Base-by-base conservation (phyloP, 495 filamentous ascomycete species). In the Penicillium flavigenum region DNA sequence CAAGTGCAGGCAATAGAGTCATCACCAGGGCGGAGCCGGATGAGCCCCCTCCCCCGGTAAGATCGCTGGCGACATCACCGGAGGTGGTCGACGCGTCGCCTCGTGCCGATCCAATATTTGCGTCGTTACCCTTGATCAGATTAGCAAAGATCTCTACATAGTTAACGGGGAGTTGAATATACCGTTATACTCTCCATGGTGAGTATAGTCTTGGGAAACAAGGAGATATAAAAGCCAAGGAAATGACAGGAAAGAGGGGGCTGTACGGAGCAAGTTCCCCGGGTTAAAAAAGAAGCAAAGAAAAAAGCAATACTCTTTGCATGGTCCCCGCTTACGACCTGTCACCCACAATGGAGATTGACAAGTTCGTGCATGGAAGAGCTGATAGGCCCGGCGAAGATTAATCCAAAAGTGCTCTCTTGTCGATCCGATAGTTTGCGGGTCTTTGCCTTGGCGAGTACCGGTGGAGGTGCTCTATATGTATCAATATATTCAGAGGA, bases 1-100 rank as follows among this genome's bases (percentile, higher is more conserved):
- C 57, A 16, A 84, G 69, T 22, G 89, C 86, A 22, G 91, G 89
- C 6, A 81, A 79, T 16, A 96, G 72, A 9, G 91, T 94, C 50
- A 86, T 83, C 47, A 92, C 54, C 63, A 94, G 73, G 20, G 82
- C 79, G 46, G 82, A 81, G 26, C 68, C 63, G 5, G 76, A 79
- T 0, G 76, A 76, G 16, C 73, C 70, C 24, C 64, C 64, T 5
- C 46, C 60, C 7, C 66, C 68, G 12, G 64, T 72, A 22, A 77
- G 57, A 14, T 62, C 59, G 14, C 64, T 60, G n/a, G 67, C 63
- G 17, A 67, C 47, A 19, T 76, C 66, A 14, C 73, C 69, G 5
- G 72, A 70, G 1, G 72, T 72, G 7, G 76, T 67, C 8, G 70
- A 70, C 1, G 76, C 71, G 62, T 75, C 65, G n/a, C 73, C 72